Conservation (phyloP, 2,329 filamentous ascomycete species). For the Tolypocladium nubicola region DNA sequence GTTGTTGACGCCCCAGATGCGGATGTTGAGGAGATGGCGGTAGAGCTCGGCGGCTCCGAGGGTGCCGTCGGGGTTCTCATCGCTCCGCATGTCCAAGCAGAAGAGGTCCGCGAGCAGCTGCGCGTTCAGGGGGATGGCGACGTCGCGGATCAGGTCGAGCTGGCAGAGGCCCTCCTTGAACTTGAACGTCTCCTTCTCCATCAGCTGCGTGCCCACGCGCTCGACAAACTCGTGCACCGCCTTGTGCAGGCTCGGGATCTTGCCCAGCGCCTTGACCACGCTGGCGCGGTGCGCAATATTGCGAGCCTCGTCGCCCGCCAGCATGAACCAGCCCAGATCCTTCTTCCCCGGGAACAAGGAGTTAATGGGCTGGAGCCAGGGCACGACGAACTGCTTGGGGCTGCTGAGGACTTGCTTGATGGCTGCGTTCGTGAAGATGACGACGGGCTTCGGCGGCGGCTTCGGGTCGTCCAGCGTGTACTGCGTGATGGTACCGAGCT, state of each 20-base stretch:
- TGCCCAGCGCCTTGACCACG: constrained; percentile 19
- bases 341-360: constrained; percentile 23
- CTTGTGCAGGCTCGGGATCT: constrained; percentile 19
- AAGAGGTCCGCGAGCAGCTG: constrained; percentile 45
- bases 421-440: constrained; percentile 12
- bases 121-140: constrained; percentile 48
- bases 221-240: constrained; percentile 22
- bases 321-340: constrained; percentile 27
- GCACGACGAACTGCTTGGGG: constrained; percentile 20
- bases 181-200: constrained; percentile 25
- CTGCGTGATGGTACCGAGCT: constrained; percentile 24
- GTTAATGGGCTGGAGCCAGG: constrained; percentile 21
- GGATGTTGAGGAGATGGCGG: constrained; percentile 29
- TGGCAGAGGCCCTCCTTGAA: constrained; percentile 25
- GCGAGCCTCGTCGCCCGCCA: constrained; percentile 20
- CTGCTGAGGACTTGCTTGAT: constrained; percentile 22
- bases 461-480: constrained; percentile 24
- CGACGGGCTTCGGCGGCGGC: constrained; percentile 18
- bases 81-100: constrained; percentile 46
- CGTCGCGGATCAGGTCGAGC: constrained; percentile 35
- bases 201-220: constrained; percentile 25
- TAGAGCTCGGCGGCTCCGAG: constrained; percentile 31
- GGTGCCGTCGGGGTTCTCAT: constrained; percentile 39
- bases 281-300: constrained; percentile 20
- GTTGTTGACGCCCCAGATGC: constrained; percentile 35